Percentiles rank a stretch among this genome's conserved stretches.
Conservation (phyloP, 345 rosid genomes). For the Eucalyptus melliodora region DNA sequence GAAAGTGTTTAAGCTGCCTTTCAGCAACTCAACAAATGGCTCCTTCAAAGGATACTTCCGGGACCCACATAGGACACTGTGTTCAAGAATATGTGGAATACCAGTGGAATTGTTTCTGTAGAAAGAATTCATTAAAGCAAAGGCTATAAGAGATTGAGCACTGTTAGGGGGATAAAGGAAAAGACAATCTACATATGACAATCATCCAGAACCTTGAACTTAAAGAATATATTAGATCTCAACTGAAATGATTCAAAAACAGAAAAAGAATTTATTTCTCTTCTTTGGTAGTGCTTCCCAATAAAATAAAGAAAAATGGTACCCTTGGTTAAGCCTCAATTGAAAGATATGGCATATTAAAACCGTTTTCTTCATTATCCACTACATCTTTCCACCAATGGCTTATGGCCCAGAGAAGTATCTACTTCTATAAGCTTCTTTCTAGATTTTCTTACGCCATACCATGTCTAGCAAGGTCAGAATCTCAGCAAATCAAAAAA, state of each 20-base stretch:
- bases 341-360: neutral
- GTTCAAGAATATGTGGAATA: conserved; percentile 95
- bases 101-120: conserved; percentile 96
- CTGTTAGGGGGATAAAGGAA: neutral
- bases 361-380: neutral
- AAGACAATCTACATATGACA: neutral
- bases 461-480: neutral
- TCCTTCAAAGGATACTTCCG: conserved; percentile 94
- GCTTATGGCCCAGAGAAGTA: neutral
- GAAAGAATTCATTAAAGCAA: neutral
- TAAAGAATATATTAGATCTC: neutral
- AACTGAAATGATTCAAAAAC: neutral
- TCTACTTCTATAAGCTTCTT: neutral
- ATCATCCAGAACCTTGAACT: neutral
- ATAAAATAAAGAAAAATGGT: neutral
- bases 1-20: conserved; percentile 91
- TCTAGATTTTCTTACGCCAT: neutral
- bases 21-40: conserved; percentile 91
- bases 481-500: neutral
- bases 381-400: neutral
- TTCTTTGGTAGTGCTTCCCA: neutral
- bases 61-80: conserved; percentile 94
- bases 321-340: neutral
- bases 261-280: neutral
- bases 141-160: neutral